phyloP scores from a whole-genome alignment of 768 basidiomycete species.

The Lactarius hengduanensis region DNA sequence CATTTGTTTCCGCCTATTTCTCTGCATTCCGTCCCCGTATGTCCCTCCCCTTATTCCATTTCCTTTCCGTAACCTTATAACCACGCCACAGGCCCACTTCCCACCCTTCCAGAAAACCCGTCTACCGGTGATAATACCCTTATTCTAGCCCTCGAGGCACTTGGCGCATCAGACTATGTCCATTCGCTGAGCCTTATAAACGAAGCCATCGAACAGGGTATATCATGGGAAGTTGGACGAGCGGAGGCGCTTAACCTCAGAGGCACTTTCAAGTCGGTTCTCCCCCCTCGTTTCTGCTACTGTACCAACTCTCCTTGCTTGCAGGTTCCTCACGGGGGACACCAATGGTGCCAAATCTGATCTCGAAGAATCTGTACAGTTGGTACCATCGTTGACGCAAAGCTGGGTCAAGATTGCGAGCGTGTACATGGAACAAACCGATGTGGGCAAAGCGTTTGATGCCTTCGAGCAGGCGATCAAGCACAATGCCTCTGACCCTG shows the following conservation, averaged over 20 bases:
- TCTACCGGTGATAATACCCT: slow-evolving; percentile 84
- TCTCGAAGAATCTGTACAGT: slow-evolving; percentile 68
- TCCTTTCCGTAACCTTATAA: slow-evolving; percentile 5
- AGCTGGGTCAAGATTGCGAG: slow-evolving; percentile 95
- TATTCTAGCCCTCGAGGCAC: slow-evolving; percentile 74
- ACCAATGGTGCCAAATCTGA: slow-evolving; percentile 80
- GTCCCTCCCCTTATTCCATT: slow-evolving; percentile 34
- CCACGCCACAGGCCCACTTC: slow-evolving; percentile 53
- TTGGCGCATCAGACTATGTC: slow-evolving; percentile 78
- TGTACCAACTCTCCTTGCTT: not conserved
- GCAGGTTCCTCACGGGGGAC: slow-evolving; percentile 86
- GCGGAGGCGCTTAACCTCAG: slow-evolving; percentile 91
- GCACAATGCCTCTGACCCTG: slow-evolving; percentile 81
- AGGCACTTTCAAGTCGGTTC: slow-evolving; percentile 88
- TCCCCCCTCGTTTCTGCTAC: not conserved
- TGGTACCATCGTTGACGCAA: slow-evolving; percentile 74
- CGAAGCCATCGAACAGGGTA: slow-evolving; percentile 84
- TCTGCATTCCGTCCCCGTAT: slow-evolving; percentile 90
- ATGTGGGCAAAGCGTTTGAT: slow-evolving; percentile 77
- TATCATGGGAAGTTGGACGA: slow-evolving; percentile 69
- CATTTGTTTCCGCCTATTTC: slow-evolving; percentile 94
- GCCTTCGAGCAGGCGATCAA: slow-evolving; percentile 89
- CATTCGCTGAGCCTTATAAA: slow-evolving; percentile 79
- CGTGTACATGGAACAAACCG: slow-evolving; percentile 94
- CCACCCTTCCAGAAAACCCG: slow-evolving; percentile 69